Evolutionary conservation across 1,284 basidiomycete species (phyloP).

Genomic region (Entoloma clypeatum): DNA sequence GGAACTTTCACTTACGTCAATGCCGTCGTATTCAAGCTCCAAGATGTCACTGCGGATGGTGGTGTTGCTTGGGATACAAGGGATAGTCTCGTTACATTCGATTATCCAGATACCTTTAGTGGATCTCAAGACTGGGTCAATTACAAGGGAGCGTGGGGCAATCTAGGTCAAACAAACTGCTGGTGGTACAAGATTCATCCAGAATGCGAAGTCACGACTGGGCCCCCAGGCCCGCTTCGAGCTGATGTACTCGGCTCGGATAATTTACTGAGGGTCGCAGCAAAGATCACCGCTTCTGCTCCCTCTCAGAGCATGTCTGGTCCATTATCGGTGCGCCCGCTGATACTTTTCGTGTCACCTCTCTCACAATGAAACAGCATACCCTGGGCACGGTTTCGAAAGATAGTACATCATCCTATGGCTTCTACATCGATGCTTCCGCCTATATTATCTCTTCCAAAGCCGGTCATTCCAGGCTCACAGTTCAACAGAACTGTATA

Average conservation of each 20-base stretch:
- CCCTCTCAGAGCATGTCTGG: constrained; percentile 9
- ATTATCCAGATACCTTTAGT: constrained; percentile 15
- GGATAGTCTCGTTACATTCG: constrained; percentile 12
- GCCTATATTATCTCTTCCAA: constrained; percentile 3
- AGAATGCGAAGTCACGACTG: constrained; percentile 17
- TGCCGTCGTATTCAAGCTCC: constrained; percentile 16
- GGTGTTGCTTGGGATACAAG: constrained; percentile 18
- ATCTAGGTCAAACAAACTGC: constrained; percentile 16
- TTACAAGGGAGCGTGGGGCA: constrained; percentile 20
- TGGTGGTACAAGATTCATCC: constrained; percentile 17
- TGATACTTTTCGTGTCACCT: not conserved
- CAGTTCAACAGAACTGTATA: constrained; percentile 15
- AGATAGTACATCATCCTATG: constrained; percentile 13
- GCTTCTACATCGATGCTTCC: constrained; percentile 14
- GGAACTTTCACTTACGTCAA: constrained; percentile 19
- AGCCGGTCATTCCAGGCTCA: constrained; percentile 9
- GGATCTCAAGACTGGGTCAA: constrained; percentile 17
- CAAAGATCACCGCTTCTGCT: not conserved
- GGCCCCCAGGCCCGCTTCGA: constrained; percentile 16
- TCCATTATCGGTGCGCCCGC: constrained; percentile 13
- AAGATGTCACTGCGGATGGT: constrained; percentile 14
- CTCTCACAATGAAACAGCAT: constrained; percentile 9
- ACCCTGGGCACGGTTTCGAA: constrained; percentile 15
- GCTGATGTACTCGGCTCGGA: constrained; percentile 13
- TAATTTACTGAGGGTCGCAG: too few species aligned